Conservation (phyloP, 768 basidiomycete species). For the Pisolithus sp. region DNA sequence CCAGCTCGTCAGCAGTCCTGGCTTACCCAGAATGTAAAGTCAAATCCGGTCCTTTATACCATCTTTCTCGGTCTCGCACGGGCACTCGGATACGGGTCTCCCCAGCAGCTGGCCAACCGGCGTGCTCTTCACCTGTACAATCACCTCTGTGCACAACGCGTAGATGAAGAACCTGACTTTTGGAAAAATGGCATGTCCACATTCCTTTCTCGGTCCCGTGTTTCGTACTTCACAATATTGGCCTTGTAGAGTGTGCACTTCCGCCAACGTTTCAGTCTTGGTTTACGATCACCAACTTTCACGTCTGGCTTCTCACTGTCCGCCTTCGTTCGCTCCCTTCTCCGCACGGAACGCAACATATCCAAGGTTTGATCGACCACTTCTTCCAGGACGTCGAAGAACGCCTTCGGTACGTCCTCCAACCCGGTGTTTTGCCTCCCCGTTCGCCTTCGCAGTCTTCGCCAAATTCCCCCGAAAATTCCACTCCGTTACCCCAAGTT, state of each 20-base stretch:
- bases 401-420: slow-evolving; percentile 75
- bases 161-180: slow-evolving; percentile 55
- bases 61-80: slow-evolving; percentile 44
- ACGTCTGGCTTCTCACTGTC: slow-evolving; percentile 86
- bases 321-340: slow-evolving; percentile 78
- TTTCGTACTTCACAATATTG: slow-evolving; percentile 1
- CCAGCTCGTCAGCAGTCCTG: slow-evolving; percentile 35
- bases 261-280: slow-evolving; percentile 95
- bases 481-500: slow-evolving; percentile 3
- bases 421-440: slow-evolving; percentile 38
- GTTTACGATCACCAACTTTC: slow-evolving; percentile 90
- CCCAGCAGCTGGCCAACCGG: slow-evolving; percentile 55
- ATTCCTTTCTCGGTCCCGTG: background rate
- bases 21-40: slow-evolving; percentile 49
- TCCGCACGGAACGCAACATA: slow-evolving; percentile 58
- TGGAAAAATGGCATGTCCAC: slow-evolving; percentile 58
- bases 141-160: slow-evolving; percentile 44
- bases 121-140: slow-evolving; percentile 56
- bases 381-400: slow-evolving; percentile 94
- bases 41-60: slow-evolving; percentile 40
- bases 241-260: slow-evolving; percentile 60
- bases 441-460: slow-evolving; percentile 10
- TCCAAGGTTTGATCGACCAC: slow-evolving; percentile 85
- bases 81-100: slow-evolving; percentile 53
- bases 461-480: slow-evolving; percentile 9